Evolutionary conservation across 305 asterid species (phyloP).

Genomic region (Solanum hybrid): DNA sequence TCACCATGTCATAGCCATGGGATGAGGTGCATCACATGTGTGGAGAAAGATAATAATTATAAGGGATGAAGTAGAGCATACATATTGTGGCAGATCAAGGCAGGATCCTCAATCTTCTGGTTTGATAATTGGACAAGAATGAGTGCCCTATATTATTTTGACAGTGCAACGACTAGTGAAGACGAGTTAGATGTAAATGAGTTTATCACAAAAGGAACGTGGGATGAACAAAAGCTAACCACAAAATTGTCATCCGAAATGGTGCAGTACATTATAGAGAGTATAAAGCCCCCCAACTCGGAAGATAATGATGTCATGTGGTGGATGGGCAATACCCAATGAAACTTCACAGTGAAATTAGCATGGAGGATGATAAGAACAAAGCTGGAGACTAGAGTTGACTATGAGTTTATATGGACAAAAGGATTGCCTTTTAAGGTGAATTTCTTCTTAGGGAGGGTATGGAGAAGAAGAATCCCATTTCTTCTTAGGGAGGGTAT

Average conservation of each 20-base stretch:
- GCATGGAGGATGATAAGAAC: neutral
- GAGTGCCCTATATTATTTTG: accelerated
- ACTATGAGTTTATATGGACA: too few species aligned
- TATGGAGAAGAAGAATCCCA: neutral
- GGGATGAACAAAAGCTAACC: neutral
- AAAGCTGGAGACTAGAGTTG: too few species aligned
- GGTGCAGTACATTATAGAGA: neutral
- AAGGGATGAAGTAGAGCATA: neutral
- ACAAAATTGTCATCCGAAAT: neutral
- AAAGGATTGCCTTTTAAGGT: too few species aligned
- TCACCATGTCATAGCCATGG: neutral
- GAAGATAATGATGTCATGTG: neutral
- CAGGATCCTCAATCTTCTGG: neutral
- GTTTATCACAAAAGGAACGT: neutral
- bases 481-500: neutral
- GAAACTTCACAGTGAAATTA: too few species aligned
- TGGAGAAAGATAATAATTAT: neutral
- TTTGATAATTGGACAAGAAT: neutral
- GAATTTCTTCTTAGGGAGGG: neutral
- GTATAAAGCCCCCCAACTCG: neutral
- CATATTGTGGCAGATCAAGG: neutral
- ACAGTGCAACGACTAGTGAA: neutral
- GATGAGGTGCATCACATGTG: neutral
- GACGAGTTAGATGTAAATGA: neutral
- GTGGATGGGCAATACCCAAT: neutral